phyloP scores from a whole-genome alignment of 2,329 filamentous ascomycete species.

The Calonectria pteridis region DNA sequence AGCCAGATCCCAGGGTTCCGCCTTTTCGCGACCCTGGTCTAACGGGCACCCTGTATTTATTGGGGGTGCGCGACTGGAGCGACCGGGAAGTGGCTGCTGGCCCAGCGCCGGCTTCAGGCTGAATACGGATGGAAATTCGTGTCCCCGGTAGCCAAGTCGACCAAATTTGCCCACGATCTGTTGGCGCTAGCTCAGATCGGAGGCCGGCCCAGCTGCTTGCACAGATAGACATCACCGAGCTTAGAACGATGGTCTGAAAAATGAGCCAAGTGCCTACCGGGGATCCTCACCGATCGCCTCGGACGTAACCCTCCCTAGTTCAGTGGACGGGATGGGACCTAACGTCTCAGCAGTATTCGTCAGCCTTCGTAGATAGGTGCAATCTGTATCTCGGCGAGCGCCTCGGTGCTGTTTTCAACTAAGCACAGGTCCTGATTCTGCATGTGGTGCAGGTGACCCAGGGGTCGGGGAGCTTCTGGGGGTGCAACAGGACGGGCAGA shows the following conservation, averaged over 20 bases:
- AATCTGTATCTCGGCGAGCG: constrained; percentile 31
- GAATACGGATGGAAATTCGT: constrained; percentile 23
- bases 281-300: constrained; percentile 43
- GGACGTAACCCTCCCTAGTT: constrained; percentile 37
- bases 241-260: constrained; percentile 28
- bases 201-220: constrained; percentile 28
- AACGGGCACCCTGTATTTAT: constrained; percentile 18
- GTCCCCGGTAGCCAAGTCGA: constrained; percentile 10
- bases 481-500: constrained; percentile 21
- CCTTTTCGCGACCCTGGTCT: constrained; percentile 38
- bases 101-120: constrained; percentile 32
- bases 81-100: constrained; percentile 27
- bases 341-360: constrained; percentile 29
- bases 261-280: constrained; percentile 30
- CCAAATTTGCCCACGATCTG: constrained; percentile 22
- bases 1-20: constrained; percentile 48
- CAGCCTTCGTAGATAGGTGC: constrained; percentile 30
- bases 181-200: constrained; percentile 36
- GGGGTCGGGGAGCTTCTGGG: constrained; percentile 41
- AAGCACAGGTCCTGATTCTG: constrained; percentile 28
- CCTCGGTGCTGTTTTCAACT: constrained; percentile 35
- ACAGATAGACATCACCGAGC: constrained; percentile 33
- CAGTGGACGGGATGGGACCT: constrained; percentile 29
- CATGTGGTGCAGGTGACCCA: constrained; percentile 32
- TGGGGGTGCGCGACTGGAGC: constrained; percentile 11